Base-by-base conservation (phyloP, 228 moss, liverwort and hornwort genomes). In the Sphagnum fallax region DNA sequence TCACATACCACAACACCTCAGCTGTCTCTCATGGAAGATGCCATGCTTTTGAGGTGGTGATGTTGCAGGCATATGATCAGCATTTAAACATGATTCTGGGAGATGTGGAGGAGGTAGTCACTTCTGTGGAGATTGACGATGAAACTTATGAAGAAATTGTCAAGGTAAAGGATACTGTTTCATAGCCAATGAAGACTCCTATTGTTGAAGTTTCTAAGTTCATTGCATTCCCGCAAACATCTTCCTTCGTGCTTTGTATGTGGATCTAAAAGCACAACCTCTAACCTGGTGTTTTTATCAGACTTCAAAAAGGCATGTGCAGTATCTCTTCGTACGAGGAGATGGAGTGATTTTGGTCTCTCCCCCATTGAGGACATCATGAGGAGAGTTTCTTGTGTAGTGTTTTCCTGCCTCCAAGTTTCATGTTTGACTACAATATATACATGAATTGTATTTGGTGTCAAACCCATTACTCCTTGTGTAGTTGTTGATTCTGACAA, bases 101-200 rank as follows among this genome's bases (percentile, higher is more conserved):
- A 52, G 98, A 98, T 57, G 98, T 98, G 51, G 98, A 98, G 72
- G 98, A 98, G 81, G 89, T 89, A 50, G 90, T 94, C 13, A 98
- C 98, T 12, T 90, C 93, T 66, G 98, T 98, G 71, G 98, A 98
- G 74, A 98, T 98, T 69, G 98, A 98, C 63, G 98, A 98, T 65
- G 98, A 98, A 77, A 98, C 98, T 1, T 98, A 98, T 71, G 98
- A 98, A 78, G 98, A 98, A 76, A 98, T 98, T 77, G 98, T 98
- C 73, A 87, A 90, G 76, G 98, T 98, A 92, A 81, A 14, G 32
- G 32, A 32, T 32, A 32, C 32, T 32, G 32, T 32, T 32, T 32
- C 32, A 32, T 32, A 32, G 2, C 32, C 32, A 32, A 32, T 32
- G 32, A 32, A 32, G 2, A 3, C 2, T 32, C 2, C 2, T 32